These are phyloP conservation scores for Gossypioides kirkii DNA, from an alignment of 345 rosid genomes.

Conservation along the genomic window DNA sequence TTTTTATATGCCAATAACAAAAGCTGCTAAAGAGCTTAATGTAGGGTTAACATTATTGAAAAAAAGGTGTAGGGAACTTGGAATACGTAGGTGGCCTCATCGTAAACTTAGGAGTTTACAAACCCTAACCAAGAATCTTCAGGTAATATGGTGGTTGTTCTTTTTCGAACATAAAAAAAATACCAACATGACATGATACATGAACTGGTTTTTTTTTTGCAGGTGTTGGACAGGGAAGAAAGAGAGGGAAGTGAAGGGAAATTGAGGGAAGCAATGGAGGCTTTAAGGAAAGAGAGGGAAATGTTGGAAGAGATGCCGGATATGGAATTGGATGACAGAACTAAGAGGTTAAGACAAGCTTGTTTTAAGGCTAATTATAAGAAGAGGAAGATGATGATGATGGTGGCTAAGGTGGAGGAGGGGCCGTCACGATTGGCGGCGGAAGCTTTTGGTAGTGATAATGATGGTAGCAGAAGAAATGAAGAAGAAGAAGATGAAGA, in stretches of 20 bases:
- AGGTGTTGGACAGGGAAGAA: slow-evolving; percentile 30
- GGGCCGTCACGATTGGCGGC: background rate
- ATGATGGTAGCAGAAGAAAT: background rate
- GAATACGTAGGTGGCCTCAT: slow-evolving; percentile 9
- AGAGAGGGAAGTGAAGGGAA: slow-evolving; percentile 25
- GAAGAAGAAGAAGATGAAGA: background rate
- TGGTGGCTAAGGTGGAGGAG: background rate
- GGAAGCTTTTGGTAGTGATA: too few species aligned
- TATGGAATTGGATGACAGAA: slow-evolving; percentile 41
- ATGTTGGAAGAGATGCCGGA: slow-evolving; percentile 60
- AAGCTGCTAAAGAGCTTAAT: slow-evolving; percentile 60
- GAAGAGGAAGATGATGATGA: slow-evolving; percentile 32
- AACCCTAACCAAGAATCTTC: slow-evolving; percentile 25
- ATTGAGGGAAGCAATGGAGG: slow-evolving; percentile 35
- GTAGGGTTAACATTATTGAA: slow-evolving; percentile 60
- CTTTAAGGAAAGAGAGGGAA: slow-evolving; percentile 57
- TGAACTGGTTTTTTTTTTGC: background rate
- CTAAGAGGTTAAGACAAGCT: slow-evolving; percentile 71
- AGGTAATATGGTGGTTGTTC: background rate
- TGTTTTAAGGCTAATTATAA: slow-evolving; percentile 85
- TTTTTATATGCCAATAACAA: slow-evolving; percentile 57
- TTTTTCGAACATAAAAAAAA: background rate
- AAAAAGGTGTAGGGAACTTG: slow-evolving; percentile 27
- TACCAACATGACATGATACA: background rate
- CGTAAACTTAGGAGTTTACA: slow-evolving; percentile 57